Conservation (phyloP, 805 yeast genomes). For the Lachancea cidri region DNA sequence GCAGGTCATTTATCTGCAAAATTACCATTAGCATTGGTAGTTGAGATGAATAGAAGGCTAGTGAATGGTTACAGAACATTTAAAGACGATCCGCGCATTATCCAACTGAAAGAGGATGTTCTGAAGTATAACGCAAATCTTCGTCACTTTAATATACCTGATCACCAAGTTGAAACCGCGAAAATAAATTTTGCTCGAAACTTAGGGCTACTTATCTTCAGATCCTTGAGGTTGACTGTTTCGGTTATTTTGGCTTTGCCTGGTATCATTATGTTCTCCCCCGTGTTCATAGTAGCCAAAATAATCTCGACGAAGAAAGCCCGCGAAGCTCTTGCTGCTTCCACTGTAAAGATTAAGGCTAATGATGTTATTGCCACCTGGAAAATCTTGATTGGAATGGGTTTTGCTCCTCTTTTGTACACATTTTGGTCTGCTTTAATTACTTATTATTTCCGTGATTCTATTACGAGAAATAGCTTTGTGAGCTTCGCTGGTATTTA, state of each 20-base stretch:
- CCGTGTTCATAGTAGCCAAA: slow-evolving; percentile 78
- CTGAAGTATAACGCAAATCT: slow-evolving; percentile 69
- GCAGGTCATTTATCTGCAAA: slow-evolving; percentile 65
- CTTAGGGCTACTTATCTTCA: slow-evolving; percentile 47
- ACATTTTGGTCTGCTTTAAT: slow-evolving; percentile 70
- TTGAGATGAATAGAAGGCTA: slow-evolving; percentile 86
- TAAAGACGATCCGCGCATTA: slow-evolving; percentile 64
- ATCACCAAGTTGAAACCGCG: slow-evolving; percentile 46
- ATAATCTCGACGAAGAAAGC: slow-evolving; percentile 70
- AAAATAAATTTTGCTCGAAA: slow-evolving; percentile 47
- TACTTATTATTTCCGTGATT: slow-evolving; percentile 32
- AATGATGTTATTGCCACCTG: slow-evolving; percentile 95
- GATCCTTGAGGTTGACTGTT: slow-evolving; percentile 52
- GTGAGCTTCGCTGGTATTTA: slow-evolving; percentile 50
- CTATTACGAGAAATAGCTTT: slow-evolving; percentile 30
- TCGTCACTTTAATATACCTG: slow-evolving; percentile 56
- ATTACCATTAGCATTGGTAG: slow-evolving; percentile 74
- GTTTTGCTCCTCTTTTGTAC: slow-evolving; percentile 82
- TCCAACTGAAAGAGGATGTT: slow-evolving; percentile 56
- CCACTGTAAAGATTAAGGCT: slow-evolving; percentile 87
- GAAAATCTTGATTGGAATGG: slow-evolving; percentile 88
- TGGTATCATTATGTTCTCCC: slow-evolving; percentile 82
- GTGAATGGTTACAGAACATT: slow-evolving; percentile 75
- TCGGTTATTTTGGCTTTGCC: slow-evolving; percentile 71
- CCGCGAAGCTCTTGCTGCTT: slow-evolving; percentile 70